Evolutionary conservation across 768 basidiomycete species (phyloP), one percentile per base, ranked within the genome.

Genomic region (Melanogaster broomeanus): DNA sequence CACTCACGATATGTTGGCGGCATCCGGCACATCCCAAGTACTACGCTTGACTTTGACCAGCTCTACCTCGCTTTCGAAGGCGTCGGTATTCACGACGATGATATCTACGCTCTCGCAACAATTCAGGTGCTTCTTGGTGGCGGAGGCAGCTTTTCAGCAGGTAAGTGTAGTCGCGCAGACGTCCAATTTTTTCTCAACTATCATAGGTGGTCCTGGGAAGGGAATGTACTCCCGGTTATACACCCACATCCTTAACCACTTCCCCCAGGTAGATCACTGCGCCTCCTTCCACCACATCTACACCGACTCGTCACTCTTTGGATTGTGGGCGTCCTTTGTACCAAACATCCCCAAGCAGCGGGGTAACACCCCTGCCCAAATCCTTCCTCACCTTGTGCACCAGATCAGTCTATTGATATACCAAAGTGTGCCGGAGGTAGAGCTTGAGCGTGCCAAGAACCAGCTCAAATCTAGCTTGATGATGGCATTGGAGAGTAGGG

Each of bases 181-280:
- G 30, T 45, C 46, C 44, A 40, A 25, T 30, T 4, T 18, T 28
- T 34, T 51, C 55, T 49, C 47, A 59, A 46, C 33, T 44, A 45
- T 21, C 7, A 3, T 60, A 81, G 93, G 96, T 57, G 96, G 96
- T 4, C 96, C 96, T 3, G 96, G 96, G 15, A 98, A 98, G 75
- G 96, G 96, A 61, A 98, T 98, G 96, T 98, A 97, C 77, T 93
- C 94, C 30, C 87, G 96, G 22, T 74, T 98, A 25, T 98, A 98
- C 75, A 96, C 93, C 10, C 86, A 93, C 65, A 93, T 98, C 62
- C 84, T 98, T 51, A 98, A 98, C 68, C 88, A 91, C 64, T 91
- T 93, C 74, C 83, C 93, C 45, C 86, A 91, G 63, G 82, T 98
- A 62, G 96, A 98, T 69, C 92, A 94, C 69, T 98, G 95, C 68